These are phyloP conservation scores for Phalaenopsis equestris DNA, from an alignment of 106 monocot genomes.

Conservation along the genomic window DNA sequence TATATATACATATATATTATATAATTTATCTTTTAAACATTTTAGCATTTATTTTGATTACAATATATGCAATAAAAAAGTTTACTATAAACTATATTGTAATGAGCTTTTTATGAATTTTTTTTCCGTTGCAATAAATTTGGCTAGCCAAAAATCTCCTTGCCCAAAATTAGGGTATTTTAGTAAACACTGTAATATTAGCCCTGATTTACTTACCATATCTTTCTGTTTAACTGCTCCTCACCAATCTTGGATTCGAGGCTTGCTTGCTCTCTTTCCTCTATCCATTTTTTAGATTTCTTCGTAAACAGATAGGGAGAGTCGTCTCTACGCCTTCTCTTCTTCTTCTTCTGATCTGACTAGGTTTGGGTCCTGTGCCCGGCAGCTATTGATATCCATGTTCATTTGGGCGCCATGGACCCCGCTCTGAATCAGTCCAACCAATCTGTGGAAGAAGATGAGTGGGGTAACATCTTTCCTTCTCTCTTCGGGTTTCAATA, in stretches of 20 bases:
- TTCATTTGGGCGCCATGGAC: slow-evolving; percentile 11
- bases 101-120: too few species aligned
- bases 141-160: too few species aligned
- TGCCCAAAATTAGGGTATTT: too few species aligned
- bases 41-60: too few species aligned
- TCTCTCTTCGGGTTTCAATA: neutral
- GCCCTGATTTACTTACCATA: neutral
- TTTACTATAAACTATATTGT: too few species aligned
- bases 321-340: neutral
- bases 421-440: slow-evolving; percentile 9
- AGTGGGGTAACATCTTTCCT: slow-evolving; percentile 8
- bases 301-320: neutral
- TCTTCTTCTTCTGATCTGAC: neutral
- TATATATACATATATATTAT: too few species aligned
- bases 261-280: neutral
- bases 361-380: slow-evolving; percentile 4
- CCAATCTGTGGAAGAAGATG: slow-evolving; percentile 8
- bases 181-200: too few species aligned
- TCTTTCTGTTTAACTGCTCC: neutral
- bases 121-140: too few species aligned
- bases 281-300: neutral
- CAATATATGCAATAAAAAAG: too few species aligned
- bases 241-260: neutral
- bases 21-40: too few species aligned
- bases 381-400: slow-evolving; percentile 9